Evolutionary conservation across 2,329 filamentous ascomycete species (phyloP), one percentile per base, ranked within the genome.

Genomic region (Macroventuria anomochaeta): DNA sequence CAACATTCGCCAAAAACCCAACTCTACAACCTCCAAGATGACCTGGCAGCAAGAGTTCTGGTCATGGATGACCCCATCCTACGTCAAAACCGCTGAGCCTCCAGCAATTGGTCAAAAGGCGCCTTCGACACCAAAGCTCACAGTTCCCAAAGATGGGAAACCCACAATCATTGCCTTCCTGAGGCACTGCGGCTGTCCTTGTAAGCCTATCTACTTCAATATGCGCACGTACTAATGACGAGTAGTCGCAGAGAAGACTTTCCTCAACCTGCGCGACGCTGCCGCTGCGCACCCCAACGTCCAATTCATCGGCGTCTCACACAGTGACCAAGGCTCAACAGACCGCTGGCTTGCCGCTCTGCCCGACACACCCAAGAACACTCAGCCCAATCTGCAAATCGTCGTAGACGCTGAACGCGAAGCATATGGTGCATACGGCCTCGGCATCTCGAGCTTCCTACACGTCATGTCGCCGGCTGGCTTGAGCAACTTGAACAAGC

Each of bases 181-280:
- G 5, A 80, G 88, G 28, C 88, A 91, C 70, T 91, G 88, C 69
- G 88, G 88, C 28, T 90, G 88, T 75, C 88, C 88, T 10, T 90
- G 88, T 88, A 81, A 68, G 81, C 73, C 11, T 2, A 13, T 31
- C 20, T 0, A 7, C 7, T 15, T 23, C 10, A 12, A 17, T 21
- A 5, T 7, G 0, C 12, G 13, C 17, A 32, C 31, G 6, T 21
- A 40, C 21, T 42, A 40, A 54, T 58, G 37, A 59, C 28, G 21
- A 23, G 3, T 51, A 89, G 87, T 89, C 70, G 86, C 87, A 12
- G 87, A 89, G 68, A 88, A 89, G 70, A 83, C 82, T 11, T 88
- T 72, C 53, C 57, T 69, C n/a, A 59, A 61, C n/a, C 47, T 75
- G 33, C 71, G 71, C 32, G 55, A 56, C 2, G 47, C 61, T 8